Conservation (phyloP, 2,329 filamentous ascomycete species). For the Alternaria sp. region DNA sequence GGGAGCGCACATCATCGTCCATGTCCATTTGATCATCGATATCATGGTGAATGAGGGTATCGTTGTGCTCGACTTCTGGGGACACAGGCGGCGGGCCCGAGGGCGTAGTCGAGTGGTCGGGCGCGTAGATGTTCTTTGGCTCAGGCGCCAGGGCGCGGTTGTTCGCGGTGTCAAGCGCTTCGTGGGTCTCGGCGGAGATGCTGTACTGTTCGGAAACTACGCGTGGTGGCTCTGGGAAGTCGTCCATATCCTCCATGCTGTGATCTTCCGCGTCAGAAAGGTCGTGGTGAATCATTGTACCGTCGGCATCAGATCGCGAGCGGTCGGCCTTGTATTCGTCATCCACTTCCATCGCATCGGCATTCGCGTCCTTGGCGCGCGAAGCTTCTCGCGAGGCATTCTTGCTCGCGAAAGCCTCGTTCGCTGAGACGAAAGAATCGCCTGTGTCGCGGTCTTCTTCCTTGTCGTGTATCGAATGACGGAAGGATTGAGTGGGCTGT, state of each 20-base stretch:
- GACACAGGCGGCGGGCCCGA: conserved; percentile 29
- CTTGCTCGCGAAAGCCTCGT: conserved; percentile 50
- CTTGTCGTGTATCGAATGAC: conserved; percentile 27
- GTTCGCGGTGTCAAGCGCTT: conserved; percentile 36
- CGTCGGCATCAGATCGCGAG: conserved; percentile 28
- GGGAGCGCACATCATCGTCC: conserved; percentile 64
- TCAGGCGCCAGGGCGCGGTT: conserved; percentile 27
- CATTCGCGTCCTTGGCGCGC: conserved; percentile 24
- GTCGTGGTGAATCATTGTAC: conserved; percentile 35
- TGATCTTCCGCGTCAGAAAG: conserved; percentile 25
- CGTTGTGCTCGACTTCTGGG: conserved; percentile 32
- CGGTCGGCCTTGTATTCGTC: conserved; percentile 30
- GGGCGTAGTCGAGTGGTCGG: conserved; percentile 28
- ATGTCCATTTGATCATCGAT: conserved; percentile 50
- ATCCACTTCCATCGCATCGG: conserved; percentile 42
- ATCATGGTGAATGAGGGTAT: conserved; percentile 40
- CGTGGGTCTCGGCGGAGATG: conserved; percentile 42
- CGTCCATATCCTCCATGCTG: conserved; percentile 23
- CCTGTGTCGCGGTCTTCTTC: conserved; percentile 44
- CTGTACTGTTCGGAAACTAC: conserved; percentile 39
- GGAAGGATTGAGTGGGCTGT: conserved; percentile 37
- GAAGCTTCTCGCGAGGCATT: conserved; percentile 36
- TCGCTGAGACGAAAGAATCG: conserved; percentile 58
- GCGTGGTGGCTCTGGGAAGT: conserved; percentile 30
- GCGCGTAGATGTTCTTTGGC: conserved; percentile 27